Evolutionary conservation across 352 stramenopile genomes (phyloP).

Genomic region (Saprolegnia parasitica): DNA sequence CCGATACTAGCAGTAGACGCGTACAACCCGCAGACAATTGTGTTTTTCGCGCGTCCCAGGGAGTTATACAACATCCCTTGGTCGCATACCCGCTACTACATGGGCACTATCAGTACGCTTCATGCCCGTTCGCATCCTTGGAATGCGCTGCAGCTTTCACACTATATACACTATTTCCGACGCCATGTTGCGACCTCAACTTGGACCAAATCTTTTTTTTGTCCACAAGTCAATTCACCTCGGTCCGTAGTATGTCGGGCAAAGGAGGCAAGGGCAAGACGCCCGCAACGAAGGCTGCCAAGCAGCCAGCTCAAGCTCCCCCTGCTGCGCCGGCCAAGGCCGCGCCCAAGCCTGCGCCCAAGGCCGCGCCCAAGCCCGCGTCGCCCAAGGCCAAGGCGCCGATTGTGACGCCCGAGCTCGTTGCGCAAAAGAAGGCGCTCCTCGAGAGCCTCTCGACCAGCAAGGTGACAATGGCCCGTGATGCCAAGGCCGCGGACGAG

Average conservation of each 20-base stretch:
- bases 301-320: not conserved
- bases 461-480: conserved; percentile 21
- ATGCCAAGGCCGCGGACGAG: conserved; percentile 41
- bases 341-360: not conserved
- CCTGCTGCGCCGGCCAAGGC: not conserved
- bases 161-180: conserved; percentile 12
- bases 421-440: not conserved
- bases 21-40: too few relatives aligned
- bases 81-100: too few relatives aligned
- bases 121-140: too few relatives aligned
- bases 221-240: conserved; percentile 19
- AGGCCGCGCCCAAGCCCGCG: conserved; percentile 4
- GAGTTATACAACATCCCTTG: too few relatives aligned
- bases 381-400: conserved; percentile 10
- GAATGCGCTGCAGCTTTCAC: too few relatives aligned
- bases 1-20: too few relatives aligned
- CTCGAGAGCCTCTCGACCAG: not conserved
- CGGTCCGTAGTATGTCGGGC: not conserved
- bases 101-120: too few relatives aligned
- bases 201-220: conserved; percentile 11
- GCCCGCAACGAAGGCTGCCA: conserved; percentile 1
- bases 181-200: not conserved
- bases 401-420: not conserved
- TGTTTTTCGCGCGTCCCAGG: too few relatives aligned
- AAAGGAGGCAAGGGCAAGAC: conserved; percentile 12